Conservation (phyloP, 345 rosid species). For the Eucalyptus dawsonii region DNA sequence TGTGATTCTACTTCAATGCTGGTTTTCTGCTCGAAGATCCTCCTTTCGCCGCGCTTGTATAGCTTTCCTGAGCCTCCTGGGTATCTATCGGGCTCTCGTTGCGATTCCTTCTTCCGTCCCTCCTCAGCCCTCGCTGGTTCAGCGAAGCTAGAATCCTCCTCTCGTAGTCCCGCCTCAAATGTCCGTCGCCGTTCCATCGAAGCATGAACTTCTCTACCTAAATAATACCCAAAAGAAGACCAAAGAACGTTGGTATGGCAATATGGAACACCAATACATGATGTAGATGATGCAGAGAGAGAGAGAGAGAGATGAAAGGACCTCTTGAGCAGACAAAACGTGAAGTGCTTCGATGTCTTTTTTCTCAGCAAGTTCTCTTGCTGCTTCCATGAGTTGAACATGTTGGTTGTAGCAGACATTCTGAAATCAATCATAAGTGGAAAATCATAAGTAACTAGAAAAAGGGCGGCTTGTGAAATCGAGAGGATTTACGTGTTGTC, state of each 20-base stretch:
- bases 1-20: neutral
- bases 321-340: no score
- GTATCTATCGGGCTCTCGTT: neutral
- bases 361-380: no score
- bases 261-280: neutral
- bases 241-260: neutral
- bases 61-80: neutral
- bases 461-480: no score
- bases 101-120: neutral
- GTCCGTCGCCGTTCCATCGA: neutral
- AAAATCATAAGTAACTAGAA: no score
- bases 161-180: neutral
- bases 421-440: no score
- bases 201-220: neutral
- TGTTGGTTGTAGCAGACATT: no score
- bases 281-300: neutral
- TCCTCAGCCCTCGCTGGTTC: neutral
- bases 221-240: neutral
- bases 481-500: no score
- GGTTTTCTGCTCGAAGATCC: neutral
- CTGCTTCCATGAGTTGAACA: no score
- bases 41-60: neutral
- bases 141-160: neutral
- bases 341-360: no score
- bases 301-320: no score